Evolutionary conservation across 768 basidiomycete genomes (phyloP).

Genomic region (Boletus rubroflammeus): DNA sequence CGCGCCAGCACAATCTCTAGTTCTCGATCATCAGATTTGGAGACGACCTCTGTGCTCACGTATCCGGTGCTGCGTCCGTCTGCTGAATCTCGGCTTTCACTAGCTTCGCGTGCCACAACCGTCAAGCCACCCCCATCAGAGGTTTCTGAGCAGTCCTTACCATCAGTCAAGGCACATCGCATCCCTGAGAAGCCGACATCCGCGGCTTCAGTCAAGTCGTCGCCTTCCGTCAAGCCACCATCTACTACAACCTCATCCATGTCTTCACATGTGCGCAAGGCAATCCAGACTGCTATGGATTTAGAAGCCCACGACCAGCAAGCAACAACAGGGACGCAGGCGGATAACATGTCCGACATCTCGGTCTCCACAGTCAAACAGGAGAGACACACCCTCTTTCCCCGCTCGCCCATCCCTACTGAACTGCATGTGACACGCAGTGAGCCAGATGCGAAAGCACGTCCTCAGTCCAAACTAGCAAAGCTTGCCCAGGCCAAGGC

Average conservation of each 20-base stretch:
- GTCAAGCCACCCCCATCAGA: conserved; percentile 12
- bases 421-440: conserved; percentile 8
- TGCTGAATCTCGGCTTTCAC: conserved; percentile 45
- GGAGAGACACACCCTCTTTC: conserved; percentile 15
- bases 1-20: conserved; percentile 50
- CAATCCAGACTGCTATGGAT: conserved; percentile 64
- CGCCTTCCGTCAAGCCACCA: conserved; percentile 22
- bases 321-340: conserved; percentile 3
- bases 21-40: conserved; percentile 52
- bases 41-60: conserved; percentile 64
- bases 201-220: conserved; percentile 24
- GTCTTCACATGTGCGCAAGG: conserved; percentile 59
- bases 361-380: conserved; percentile 25
- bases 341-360: conserved; percentile 14
- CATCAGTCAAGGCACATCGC: conserved; percentile 23
- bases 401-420: conserved; percentile 21
- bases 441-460: conserved; percentile 26
- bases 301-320: conserved; percentile 51
- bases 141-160: conserved; percentile 16
- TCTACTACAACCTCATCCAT: conserved; percentile 44
- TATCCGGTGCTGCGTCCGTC: conserved; percentile 71
- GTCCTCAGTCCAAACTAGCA: conserved; percentile 68
- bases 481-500: conserved; percentile 64
- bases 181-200: conserved; percentile 14
- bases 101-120: conserved; percentile 26